phyloP scores from a whole-genome alignment of 371 early-diverging fungal genomes.

The Amoeboaphelidium occidentale region DNA sequence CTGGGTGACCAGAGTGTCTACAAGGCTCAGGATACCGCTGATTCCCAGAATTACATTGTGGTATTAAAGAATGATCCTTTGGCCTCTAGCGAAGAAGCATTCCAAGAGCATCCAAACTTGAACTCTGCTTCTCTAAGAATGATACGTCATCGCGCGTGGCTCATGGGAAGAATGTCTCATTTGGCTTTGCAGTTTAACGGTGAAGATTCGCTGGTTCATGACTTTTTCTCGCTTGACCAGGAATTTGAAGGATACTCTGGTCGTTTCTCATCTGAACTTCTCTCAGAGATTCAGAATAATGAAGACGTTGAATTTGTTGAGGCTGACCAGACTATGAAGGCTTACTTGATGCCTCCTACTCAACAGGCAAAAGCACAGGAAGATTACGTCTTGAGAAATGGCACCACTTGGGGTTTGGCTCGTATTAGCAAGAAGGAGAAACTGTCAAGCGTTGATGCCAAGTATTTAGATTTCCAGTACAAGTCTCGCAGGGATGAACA shows the following conservation, averaged over 20 bases:
- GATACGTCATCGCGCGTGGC: too few relatives aligned
- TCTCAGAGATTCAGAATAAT: background rate
- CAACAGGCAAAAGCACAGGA: background rate
- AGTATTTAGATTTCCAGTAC: background rate
- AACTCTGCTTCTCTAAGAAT: too few relatives aligned
- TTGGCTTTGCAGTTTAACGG: too few relatives aligned
- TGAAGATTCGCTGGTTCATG: too few relatives aligned
- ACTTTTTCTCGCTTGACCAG: too few relatives aligned
- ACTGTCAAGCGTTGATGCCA: background rate
- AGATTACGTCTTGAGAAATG: background rate
- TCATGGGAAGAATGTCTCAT: too few relatives aligned
- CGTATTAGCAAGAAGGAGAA: background rate
- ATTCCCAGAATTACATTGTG: too few relatives aligned
- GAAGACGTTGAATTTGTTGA: background rate
- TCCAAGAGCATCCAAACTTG: too few relatives aligned
- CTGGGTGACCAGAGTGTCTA: too few relatives aligned
- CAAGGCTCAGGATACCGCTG: too few relatives aligned
- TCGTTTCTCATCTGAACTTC: background rate
- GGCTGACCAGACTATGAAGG: background rate
- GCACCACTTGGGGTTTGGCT: background rate
- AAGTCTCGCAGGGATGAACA: conserved; percentile 19
- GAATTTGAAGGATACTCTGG: background rate
- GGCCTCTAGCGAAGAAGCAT: too few relatives aligned
- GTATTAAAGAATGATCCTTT: too few relatives aligned
- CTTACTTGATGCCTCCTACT: background rate